Evolutionary conservation across 805 yeast species (phyloP).

Genomic region (Cyberlindnera mississippiensis): DNA sequence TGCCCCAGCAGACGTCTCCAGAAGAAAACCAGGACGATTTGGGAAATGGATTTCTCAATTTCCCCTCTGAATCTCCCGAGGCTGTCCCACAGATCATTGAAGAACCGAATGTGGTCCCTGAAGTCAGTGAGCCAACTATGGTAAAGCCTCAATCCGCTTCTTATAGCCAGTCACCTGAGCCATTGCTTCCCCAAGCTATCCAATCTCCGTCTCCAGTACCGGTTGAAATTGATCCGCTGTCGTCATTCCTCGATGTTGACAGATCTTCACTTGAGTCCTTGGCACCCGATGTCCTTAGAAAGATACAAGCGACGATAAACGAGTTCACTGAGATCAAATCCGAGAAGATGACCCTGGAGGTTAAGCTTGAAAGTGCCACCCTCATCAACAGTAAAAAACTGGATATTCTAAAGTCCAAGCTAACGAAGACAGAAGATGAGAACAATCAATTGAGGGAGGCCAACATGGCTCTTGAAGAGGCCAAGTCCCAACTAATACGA

Average conservation of each 20-base stretch:
- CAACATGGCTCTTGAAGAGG: constrained; percentile 19
- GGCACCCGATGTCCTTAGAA: constrained; percentile 23
- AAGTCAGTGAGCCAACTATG: too few species aligned
- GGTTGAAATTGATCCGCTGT: constrained; percentile 19
- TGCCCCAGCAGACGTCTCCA: too few species aligned
- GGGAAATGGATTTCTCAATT: too few species aligned
- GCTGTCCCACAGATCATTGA: too few species aligned
- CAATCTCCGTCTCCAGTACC: too few species aligned
- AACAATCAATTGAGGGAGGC: constrained; percentile 23
- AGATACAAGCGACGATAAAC: constrained; percentile 29
- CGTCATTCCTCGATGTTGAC: constrained; percentile 35
- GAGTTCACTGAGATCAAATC: constrained; percentile 37
- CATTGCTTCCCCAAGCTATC: too few species aligned
- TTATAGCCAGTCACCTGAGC: too few species aligned
- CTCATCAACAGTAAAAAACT: constrained; percentile 32
- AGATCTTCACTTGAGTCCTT: constrained; percentile 20
- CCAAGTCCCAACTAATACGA: constrained; percentile 22
- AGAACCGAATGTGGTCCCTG: too few species aligned
- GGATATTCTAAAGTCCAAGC: constrained; percentile 31
- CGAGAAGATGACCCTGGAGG: constrained; percentile 33
- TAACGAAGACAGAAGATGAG: constrained; percentile 23
- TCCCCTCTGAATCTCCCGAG: too few species aligned
- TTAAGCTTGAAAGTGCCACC: constrained; percentile 38
- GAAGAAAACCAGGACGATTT: too few species aligned
- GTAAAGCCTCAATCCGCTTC: neutral